Evolutionary conservation across 345 rosid genomes (phyloP), one percentile per base, ranked within the genome.

Genomic region (Mercurialis annua): DNA sequence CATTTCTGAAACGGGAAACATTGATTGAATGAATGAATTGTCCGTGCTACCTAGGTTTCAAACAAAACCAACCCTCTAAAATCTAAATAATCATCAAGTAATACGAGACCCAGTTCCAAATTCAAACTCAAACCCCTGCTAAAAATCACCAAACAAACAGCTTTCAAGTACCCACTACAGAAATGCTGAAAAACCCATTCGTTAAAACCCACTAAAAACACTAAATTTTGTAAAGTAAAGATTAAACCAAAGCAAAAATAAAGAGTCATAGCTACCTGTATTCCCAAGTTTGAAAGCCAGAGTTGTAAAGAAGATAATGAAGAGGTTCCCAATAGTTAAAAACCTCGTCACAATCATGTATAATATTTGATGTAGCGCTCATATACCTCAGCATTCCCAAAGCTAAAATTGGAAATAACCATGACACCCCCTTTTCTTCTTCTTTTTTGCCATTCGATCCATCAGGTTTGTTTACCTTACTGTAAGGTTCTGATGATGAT

Each of bases 291-390:
- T 94, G 99, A 56, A 94, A 94, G 1, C 98, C 99, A 1, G 99
- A 86, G 65, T 83, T 83, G 77, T 89, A 94, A 56, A 94, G 97
- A 49, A 94, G 92, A 72, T 52, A 94, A 69, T 94, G 99, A 15
- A 94, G 95, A 55, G 99, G 99, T 73, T 94, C 98, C 99, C 99
- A 94, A 78, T 94, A 94, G 73, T 94, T 94, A 73, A 94, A 94
- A 60, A 91, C 98, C 87, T 91, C 99, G 46, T 94, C 98, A 72
- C 99, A 94, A 82, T 94, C 99, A 73, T 94, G 99, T 52, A 94
- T 59, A 73, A 94, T 94, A 69, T 94, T 94, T n/a, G 99, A 83
- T 18, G 96, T 87, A 70, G 97, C 96, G 81, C 99, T 94, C 92
- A 94, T 87, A 82, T 94, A 94, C 30, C 99, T 83, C 15, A 94